Evolutionary conservation across 2,329 filamentous ascomycete species (phyloP).

Genomic region (Ophiocordyceps camponoti-floridani): DNA sequence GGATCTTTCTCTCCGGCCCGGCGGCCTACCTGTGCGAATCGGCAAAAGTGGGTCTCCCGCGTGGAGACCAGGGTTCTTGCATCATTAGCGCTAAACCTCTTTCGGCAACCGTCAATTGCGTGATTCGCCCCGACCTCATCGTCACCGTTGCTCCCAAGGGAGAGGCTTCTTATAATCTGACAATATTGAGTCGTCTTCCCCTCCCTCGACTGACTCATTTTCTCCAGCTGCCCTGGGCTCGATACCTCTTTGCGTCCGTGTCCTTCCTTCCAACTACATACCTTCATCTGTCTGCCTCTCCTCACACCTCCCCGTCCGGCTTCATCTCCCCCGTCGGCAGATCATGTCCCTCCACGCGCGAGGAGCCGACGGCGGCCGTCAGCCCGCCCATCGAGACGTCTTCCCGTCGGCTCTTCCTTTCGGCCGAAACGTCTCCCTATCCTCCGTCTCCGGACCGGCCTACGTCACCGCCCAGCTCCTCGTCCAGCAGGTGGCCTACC

Average conservation of each 20-base stretch:
- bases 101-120: conserved; percentile 18
- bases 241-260: no score
- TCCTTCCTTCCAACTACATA: no score
- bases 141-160: neutral
- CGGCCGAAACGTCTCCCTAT: conserved; percentile 33
- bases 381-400: neutral
- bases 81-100: conserved; percentile 13
- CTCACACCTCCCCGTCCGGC: no score
- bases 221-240: no score
- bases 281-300: no score
- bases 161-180: neutral
- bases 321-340: no score
- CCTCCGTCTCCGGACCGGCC: conserved; percentile 63
- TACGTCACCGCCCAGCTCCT: conserved; percentile 88
- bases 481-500: conserved; percentile 90
- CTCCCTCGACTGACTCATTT: no score
- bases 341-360: no score
- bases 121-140: conserved; percentile 15
- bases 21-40: conserved; percentile 10
- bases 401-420: conserved; percentile 31
- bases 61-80: conserved; percentile 5
- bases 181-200: no score
- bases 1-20: neutral
- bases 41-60: conserved; percentile 14
- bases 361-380: no score